Conservation (phyloP, 2,329 filamentous ascomycete genomes). For the Cercospora zeina region DNA sequence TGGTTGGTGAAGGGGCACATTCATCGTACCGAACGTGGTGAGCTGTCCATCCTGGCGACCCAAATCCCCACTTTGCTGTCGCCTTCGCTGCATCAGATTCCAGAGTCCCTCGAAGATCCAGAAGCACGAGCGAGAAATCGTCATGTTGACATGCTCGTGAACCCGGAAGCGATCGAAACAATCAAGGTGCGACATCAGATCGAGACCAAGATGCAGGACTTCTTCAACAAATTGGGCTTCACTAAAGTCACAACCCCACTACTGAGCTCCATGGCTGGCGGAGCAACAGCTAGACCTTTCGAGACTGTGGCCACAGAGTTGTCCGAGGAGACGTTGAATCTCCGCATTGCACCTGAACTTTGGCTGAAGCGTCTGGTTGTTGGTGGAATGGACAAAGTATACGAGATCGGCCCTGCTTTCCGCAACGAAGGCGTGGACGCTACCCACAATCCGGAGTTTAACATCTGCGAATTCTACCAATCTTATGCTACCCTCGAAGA, state of each 20-base stretch:
- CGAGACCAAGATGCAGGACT: conserved; percentile 70
- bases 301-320: conserved; percentile 77
- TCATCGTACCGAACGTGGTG: conserved; percentile 68
- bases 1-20: conserved; percentile 69
- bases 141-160: conserved; percentile 83
- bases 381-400: conserved; percentile 83
- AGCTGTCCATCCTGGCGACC: conserved; percentile 71
- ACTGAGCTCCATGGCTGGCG: conserved; percentile 77
- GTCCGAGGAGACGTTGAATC: conserved; percentile 66
- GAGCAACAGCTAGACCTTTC: conserved; percentile 84
- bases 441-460: conserved; percentile 96
- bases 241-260: conserved; percentile 91
- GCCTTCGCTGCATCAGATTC: conserved; percentile 77
- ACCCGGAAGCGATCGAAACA: conserved; percentile 65
- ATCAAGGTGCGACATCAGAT: conserved; percentile 73
- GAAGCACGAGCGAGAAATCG: conserved; percentile 74
- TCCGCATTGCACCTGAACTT: conserved; percentile 90
- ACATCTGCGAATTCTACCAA: conserved; percentile 95
- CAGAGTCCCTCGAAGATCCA: conserved; percentile 66
- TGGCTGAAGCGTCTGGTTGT: conserved; percentile 92
- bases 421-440: conserved; percentile 84
- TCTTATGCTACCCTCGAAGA: conserved; percentile 76
- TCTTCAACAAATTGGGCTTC: conserved; percentile 71
- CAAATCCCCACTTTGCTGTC: conserved; percentile 70
- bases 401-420: conserved; percentile 90